Conservation (phyloP, 2,329 filamentous ascomycete genomes). For the Aspergillus thermomutatus region DNA sequence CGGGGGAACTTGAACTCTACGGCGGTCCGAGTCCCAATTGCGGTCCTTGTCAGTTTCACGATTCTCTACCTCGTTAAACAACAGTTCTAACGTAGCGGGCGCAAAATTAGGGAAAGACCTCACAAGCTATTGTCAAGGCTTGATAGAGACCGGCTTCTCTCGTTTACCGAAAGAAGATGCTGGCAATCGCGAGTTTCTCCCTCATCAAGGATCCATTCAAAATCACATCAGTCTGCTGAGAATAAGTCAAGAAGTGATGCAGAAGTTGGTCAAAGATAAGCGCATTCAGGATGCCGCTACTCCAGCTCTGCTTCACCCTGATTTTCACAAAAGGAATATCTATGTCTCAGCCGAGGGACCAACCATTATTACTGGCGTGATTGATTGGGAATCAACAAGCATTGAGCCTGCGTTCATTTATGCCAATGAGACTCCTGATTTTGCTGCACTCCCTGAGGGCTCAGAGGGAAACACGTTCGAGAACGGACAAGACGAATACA, state of each 20-base stretch:
- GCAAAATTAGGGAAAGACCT: slow-evolving; percentile 16
- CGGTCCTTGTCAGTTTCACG: slow-evolving; percentile 18
- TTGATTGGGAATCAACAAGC: slow-evolving; percentile 34
- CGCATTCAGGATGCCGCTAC: slow-evolving; percentile 18
- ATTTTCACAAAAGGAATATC: slow-evolving; percentile 34
- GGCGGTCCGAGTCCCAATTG: slow-evolving; percentile 16
- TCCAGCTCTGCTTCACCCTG: slow-evolving; percentile 25
- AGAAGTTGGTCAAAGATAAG: slow-evolving; percentile 18
- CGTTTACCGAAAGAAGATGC: slow-evolving; percentile 15
- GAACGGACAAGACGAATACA: slow-evolving; percentile 11
- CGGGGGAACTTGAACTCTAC: slow-evolving; percentile 16
- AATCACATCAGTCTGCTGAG: slow-evolving; percentile 13
- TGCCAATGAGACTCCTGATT: slow-evolving; percentile 26
- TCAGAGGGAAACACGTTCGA: slow-evolving; percentile 12
- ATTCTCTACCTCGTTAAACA: neutral
- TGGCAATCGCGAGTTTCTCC: slow-evolving; percentile 1
- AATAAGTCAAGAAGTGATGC: slow-evolving; percentile 17
- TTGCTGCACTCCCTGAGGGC: slow-evolving; percentile 17
- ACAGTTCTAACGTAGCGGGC: neutral
- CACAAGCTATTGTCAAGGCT: slow-evolving; percentile 12
- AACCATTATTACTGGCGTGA: slow-evolving; percentile 26
- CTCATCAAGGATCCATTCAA: slow-evolving; percentile 17
- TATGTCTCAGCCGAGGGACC: slow-evolving; percentile 29
- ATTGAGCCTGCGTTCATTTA: slow-evolving; percentile 32
- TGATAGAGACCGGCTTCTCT: slow-evolving; percentile 21